Conservation (phyloP, 2,329 filamentous ascomycete species). For the Clarireedia monteithiana region DNA sequence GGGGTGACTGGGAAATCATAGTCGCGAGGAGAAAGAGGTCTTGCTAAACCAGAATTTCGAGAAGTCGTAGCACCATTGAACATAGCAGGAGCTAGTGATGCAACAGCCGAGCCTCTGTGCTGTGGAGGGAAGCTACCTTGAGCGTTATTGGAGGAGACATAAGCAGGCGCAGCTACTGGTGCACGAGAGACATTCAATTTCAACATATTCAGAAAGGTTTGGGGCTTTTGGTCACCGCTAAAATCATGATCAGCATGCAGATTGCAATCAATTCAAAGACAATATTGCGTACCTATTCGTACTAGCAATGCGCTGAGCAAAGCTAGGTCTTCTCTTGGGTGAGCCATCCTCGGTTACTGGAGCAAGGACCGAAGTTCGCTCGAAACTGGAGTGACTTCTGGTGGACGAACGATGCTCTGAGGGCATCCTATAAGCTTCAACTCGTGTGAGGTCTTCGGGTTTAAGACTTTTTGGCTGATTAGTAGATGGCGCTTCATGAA, state of each 20-base stretch:
- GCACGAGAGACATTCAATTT: constrained; percentile 15
- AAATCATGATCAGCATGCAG: background rate
- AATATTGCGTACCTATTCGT: constrained; percentile 20
- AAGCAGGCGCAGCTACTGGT: constrained; percentile 21
- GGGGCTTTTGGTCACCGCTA: constrained; percentile 21
- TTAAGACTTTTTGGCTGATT: background rate
- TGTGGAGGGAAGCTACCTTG: constrained; percentile 27
- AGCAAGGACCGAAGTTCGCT: constrained; percentile 6
- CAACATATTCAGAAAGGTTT: constrained; percentile 29
- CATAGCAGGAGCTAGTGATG: constrained; percentile 25
- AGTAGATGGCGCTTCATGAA: too few relatives aligned
- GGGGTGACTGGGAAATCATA: constrained; percentile 1
- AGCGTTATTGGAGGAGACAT: constrained; percentile 27
- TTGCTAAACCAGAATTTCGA: background rate
- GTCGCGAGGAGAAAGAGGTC: background rate
- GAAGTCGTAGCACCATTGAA: background rate
- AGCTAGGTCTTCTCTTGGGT: constrained; percentile 12
- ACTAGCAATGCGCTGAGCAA: constrained; percentile 21
- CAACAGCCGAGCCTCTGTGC: constrained; percentile 27
- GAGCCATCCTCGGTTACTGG: constrained; percentile 12
- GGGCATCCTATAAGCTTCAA: background rate
- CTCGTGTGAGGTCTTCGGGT: background rate
- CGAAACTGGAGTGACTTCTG: background rate
- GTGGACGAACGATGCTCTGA: background rate
- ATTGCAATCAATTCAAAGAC: background rate